Conservation (phyloP, 495 filamentous ascomycete genomes). For the Penicillium tannophilum region DNA sequence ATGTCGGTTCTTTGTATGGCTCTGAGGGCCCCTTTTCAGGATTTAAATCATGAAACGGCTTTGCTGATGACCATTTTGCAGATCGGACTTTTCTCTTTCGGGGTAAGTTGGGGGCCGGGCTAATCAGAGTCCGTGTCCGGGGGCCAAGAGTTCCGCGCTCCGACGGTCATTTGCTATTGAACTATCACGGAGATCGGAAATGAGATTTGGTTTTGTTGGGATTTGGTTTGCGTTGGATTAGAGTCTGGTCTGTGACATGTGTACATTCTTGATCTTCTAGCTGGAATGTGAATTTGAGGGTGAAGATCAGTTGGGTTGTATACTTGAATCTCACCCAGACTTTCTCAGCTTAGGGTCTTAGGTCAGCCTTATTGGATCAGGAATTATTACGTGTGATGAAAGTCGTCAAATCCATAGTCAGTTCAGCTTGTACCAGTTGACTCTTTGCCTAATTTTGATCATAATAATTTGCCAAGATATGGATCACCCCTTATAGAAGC, state of each 20-base stretch:
- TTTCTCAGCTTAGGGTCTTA: too few species aligned
- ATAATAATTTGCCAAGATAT: too few species aligned
- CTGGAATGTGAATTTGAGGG: neutral
- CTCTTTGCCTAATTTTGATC: too few species aligned
- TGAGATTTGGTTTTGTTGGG: neutral
- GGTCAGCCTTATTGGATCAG: too few species aligned
- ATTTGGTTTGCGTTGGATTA: neutral
- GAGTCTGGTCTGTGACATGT: neutral
- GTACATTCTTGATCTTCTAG: neutral
- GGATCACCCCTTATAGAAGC: too few species aligned
- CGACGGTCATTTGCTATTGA: neutral
- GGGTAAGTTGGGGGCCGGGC: constrained; percentile 4
- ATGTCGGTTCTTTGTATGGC: neutral
- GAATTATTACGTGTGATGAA: too few species aligned
- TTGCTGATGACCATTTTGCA: constrained; percentile 11
- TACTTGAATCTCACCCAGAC: neutral
- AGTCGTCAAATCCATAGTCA: neutral
- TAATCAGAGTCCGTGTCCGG: constrained; percentile 6
- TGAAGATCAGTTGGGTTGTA: too few species aligned
- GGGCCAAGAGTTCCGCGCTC: neutral
- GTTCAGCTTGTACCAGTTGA: too few species aligned
- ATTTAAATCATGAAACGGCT: neutral
- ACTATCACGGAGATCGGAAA: neutral
- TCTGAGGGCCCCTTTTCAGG: neutral
- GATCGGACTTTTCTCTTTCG: constrained; percentile 13